phyloP scores from a whole-genome alignment of 2,329 filamentous ascomycete species.

The Trichophyton simii region DNA sequence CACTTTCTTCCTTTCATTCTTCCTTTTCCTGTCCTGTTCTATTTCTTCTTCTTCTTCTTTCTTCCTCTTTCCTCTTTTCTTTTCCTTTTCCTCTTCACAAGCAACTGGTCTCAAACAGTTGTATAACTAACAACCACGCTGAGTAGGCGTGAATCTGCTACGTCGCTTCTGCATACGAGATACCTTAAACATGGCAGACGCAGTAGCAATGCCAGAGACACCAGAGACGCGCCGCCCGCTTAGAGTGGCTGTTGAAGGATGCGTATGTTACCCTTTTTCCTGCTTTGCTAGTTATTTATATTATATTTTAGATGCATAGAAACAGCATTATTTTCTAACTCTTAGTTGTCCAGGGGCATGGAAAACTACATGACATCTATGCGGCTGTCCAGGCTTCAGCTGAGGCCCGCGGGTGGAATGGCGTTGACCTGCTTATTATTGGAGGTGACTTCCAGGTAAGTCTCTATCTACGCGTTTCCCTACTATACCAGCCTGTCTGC shows the following conservation, averaged over 20 bases:
- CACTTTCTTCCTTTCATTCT: neutral
- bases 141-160: neutral
- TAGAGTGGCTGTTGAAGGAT: conserved; percentile 11
- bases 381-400: conserved; percentile 59
- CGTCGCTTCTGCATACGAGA: neutral
- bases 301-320: neutral
- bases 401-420: conserved; percentile 60
- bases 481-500: neutral
- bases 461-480: neutral
- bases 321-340: neutral
- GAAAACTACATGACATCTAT: conserved; percentile 84
- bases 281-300: neutral
- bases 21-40: neutral
- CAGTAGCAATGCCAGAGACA: neutral
- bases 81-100: neutral
- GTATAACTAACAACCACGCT: neutral
- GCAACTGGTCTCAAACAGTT: neutral
- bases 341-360: conserved; percentile 59
- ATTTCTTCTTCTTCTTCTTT: neutral
- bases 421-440: conserved; percentile 82
- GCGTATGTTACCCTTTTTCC: conserved; percentile 4
- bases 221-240: neutral
- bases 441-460: conserved; percentile 84
- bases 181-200: neutral
- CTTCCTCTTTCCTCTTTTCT: neutral